A percentile compares a stretch with the other conserved stretches of the same genome.
Evolutionary conservation across 1,284 basidiomycete species (phyloP).

Genomic region (Trichosporon ovoides): DNA sequence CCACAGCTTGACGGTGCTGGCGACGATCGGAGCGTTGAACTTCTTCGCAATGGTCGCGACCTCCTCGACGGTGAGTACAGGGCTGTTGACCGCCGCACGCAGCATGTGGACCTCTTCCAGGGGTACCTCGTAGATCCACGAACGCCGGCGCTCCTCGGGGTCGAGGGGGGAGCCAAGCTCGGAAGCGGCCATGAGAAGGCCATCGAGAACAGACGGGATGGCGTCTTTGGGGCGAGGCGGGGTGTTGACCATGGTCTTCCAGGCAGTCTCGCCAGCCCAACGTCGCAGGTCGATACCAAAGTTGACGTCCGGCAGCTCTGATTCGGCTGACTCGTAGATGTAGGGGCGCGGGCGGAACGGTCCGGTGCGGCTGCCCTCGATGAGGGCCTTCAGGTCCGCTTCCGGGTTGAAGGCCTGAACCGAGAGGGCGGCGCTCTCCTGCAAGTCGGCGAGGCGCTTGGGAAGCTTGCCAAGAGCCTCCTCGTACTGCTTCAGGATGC

Average conservation of each 20-base stretch:
- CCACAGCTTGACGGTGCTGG: slow-evolving; percentile 75
- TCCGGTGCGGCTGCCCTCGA: slow-evolving; percentile 82
- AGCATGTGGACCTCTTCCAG: slow-evolving; percentile 73
- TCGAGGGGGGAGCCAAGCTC: slow-evolving; percentile 62
- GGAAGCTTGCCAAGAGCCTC: slow-evolving; percentile 66
- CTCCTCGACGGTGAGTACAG: slow-evolving; percentile 59
- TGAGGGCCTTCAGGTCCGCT: slow-evolving; percentile 60
- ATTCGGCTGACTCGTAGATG: slow-evolving; percentile 72
- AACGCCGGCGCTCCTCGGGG: slow-evolving; percentile 75
- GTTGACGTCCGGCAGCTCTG: slow-evolving; percentile 72
- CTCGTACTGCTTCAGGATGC: slow-evolving; percentile 77
- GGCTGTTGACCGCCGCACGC: slow-evolving; percentile 70
- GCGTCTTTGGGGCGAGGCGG: slow-evolving; percentile 53
- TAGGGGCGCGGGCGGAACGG: slow-evolving; percentile 77
- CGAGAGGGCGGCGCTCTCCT: slow-evolving; percentile 65
- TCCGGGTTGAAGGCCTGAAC: slow-evolving; percentile 80
- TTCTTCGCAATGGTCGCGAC: slow-evolving; percentile 65
- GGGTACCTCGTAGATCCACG: slow-evolving; percentile 87
- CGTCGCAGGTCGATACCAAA: slow-evolving; percentile 83
- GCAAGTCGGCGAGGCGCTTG: slow-evolving; percentile 58
- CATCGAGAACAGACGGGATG: slow-evolving; percentile 70
- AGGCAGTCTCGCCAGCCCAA: slow-evolving; percentile 67
- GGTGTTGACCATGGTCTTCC: slow-evolving; percentile 39
- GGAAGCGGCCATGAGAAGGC: slow-evolving; percentile 61
- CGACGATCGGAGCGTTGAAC: slow-evolving; percentile 79